phyloP scores from a whole-genome alignment of 164 flowering plant species.

The Warburgia ugandensis region DNA sequence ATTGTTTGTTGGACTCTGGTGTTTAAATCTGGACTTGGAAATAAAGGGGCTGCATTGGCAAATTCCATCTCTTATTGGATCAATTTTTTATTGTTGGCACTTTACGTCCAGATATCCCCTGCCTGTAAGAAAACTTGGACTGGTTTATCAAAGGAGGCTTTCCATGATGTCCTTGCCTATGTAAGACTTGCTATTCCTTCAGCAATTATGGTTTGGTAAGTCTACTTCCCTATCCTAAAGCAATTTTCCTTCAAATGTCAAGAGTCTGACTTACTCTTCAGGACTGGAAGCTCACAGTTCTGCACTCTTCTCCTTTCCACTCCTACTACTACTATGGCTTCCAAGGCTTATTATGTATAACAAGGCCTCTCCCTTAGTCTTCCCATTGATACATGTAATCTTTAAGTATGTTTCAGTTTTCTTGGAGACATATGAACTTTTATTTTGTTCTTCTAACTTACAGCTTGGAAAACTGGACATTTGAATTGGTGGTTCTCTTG shows the following conservation, averaged over 20 bases:
- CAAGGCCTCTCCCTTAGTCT: too few species aligned
- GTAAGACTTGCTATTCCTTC: slow-evolving; percentile 22
- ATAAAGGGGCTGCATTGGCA: slow-evolving; percentile 19
- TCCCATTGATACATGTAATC: neutral
- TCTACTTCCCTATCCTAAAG: neutral
- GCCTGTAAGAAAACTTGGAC: slow-evolving; percentile 20
- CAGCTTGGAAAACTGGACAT: slow-evolving; percentile 65
- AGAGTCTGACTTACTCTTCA: neutral
- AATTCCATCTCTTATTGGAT: slow-evolving; percentile 22
- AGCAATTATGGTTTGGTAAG: slow-evolving; percentile 21
- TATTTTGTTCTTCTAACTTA: slow-evolving; percentile 5
- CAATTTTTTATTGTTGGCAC: slow-evolving; percentile 15
- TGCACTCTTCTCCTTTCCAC: too few species aligned
- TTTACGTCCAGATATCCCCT: slow-evolving; percentile 18
- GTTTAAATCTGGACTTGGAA: slow-evolving; percentile 18
- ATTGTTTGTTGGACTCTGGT: slow-evolving; percentile 20
- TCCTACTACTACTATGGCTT: too few species aligned
- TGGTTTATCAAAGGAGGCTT: slow-evolving; percentile 20
- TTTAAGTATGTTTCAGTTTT: neutral
- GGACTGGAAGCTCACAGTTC: too few species aligned
- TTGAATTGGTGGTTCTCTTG: slow-evolving; percentile 52
- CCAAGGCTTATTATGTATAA: too few species aligned
- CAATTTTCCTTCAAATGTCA: neutral
- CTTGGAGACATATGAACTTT: neutral
- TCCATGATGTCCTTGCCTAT: slow-evolving; percentile 9